Base-by-base conservation (phyloP, 2,329 filamentous ascomycete genomes). In the Diplodia mutila region DNA sequence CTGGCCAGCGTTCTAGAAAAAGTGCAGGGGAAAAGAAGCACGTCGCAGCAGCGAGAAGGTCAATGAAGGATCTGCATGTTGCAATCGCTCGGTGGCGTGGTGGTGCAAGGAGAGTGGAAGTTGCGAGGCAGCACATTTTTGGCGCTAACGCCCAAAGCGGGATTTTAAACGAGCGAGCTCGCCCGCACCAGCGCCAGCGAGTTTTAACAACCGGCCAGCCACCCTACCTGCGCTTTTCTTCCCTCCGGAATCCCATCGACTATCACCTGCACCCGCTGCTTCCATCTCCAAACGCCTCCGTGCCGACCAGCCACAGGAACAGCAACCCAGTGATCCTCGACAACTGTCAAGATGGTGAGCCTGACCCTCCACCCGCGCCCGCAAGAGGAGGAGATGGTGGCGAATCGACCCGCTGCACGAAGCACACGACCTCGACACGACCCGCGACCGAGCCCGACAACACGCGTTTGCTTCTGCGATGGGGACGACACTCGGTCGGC, bases 261-360 rank as follows among this genome's bases (percentile, higher is more conserved):
- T 76, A 74, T 73, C 73, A 70, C 73, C 72, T 72, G 72, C 75
- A 73, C 73, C 73, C 73, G 72, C 75, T 75, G 73, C 70, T 72
- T 65, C 73, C 73, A 73, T 73, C 75, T 73, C 73, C 74, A 72
- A 72, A 73, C 72, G 74, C 75, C 76, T 75, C 72, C 74, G 74
- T 73, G 42, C 66, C 57, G 66, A 71, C 73, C 71, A 73, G 71
- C 73, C 72, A 70, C 70, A 73, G 67, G 72, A 73, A 72, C 61
- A 73, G 69, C 71, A 71, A 65, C 70, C 68, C 69, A 73, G 73
- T 70, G 69, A 72, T 74, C 74, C 71, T 71, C 70, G 71, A 73
- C 73, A 78, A 76, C 73, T 71, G 73, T 74, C 77, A 79, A 75
- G 71, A 79, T 79, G 77, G 77, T 79, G 74, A 77, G 77, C 76